These are phyloP conservation scores for Plenodomus lindquistii DNA, from an alignment of 2,329 filamentous ascomycete species.

Conservation along the genomic window DNA sequence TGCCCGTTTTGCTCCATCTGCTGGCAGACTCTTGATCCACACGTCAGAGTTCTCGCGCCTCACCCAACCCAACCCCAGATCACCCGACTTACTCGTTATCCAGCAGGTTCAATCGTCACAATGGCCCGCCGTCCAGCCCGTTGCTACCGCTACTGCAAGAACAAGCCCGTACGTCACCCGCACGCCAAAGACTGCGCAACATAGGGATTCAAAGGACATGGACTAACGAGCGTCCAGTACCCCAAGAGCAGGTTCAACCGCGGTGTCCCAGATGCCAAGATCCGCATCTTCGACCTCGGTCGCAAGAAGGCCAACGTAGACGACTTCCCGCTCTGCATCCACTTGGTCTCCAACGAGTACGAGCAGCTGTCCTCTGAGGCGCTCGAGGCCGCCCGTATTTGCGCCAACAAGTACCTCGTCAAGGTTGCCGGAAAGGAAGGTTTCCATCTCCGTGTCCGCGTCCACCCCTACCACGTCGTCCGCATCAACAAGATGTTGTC, in stretches of 20 bases:
- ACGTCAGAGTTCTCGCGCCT: slow-evolving; percentile 12
- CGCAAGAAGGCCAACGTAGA: slow-evolving; percentile 98
- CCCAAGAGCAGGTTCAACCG: slow-evolving; percentile 99
- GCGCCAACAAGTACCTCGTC: slow-evolving; percentile 95
- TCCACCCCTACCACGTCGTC: slow-evolving; percentile 99
- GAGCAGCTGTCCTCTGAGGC: slow-evolving; percentile 99
- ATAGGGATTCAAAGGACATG: slow-evolving; percentile 22
- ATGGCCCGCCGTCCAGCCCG: slow-evolving; percentile 99
- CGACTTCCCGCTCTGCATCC: slow-evolving; percentile 97
- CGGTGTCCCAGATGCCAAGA: slow-evolving; percentile 83
- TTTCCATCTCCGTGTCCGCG: slow-evolving; percentile 75
- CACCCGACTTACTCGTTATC: slow-evolving; percentile 52
- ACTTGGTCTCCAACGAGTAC: slow-evolving; percentile 99
- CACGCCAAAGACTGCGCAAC: slow-evolving; percentile 10
- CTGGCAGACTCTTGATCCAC: slow-evolving; percentile 16
- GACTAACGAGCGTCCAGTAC: slow-evolving; percentile 70
- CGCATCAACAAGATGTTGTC: slow-evolving; percentile 99
- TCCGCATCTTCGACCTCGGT: slow-evolving; percentile 98
- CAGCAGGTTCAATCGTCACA: slow-evolving; percentile 65
- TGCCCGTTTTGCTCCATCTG: slow-evolving; percentile 6
- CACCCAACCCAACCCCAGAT: slow-evolving; percentile 13
- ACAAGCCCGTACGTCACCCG: slow-evolving; percentile 73
- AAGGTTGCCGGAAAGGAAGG: slow-evolving; percentile 72
- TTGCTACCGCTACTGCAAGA: slow-evolving; percentile 99
- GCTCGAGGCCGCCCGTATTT: slow-evolving; percentile 99